A percentile compares a stretch with the other conserved stretches of the same genome.
Evolutionary conservation across 2,329 filamentous ascomycete species (phyloP).

Genomic region (Amesomyces nigricolor): DNA sequence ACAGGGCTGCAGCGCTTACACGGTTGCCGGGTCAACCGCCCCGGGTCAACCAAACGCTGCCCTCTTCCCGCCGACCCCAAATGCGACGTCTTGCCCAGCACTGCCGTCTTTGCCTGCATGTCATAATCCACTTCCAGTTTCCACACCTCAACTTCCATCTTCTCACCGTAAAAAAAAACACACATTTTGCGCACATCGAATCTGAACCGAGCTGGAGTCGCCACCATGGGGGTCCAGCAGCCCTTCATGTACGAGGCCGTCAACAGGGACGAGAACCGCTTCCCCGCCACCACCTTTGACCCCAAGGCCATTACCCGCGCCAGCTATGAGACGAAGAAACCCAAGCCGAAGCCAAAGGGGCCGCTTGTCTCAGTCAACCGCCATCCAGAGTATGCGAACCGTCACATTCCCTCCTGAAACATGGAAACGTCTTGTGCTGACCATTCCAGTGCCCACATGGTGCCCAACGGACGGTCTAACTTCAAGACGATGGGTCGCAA

Average conservation of each 20-base stretch:
- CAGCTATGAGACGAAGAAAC: conserved; percentile 61
- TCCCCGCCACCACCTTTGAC: conserved; percentile 61
- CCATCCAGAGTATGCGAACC: conserved; percentile 70
- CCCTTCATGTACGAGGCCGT: conserved; percentile 68
- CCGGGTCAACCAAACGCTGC: neutral
- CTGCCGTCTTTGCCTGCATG: neutral
- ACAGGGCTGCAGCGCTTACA: neutral
- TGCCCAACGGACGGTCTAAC: conserved; percentile 57
- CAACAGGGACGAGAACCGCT: conserved; percentile 48
- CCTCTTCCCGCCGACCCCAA: neutral
- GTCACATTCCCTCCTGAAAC: conserved; percentile 3
- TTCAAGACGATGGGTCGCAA: conserved; percentile 62
- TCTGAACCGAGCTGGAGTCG: conserved; percentile 1
- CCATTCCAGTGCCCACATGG: conserved; percentile 49
- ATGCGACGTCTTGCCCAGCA: neutral
- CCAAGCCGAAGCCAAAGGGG: conserved; percentile 61
- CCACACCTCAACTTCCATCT: neutral
- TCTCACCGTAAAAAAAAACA: neutral
- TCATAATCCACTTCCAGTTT: no score
- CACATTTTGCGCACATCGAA: neutral
- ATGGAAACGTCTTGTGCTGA: neutral
- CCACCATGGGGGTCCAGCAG: conserved; percentile 34
- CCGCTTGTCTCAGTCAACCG: conserved; percentile 77
- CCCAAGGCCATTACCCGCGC: conserved; percentile 80
- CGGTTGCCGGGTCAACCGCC: conserved; percentile 6